A percentile compares a stretch with the other conserved stretches of the same genome.
Conservation (phyloP, 306 rosid species). For the Senna siamea region DNA sequence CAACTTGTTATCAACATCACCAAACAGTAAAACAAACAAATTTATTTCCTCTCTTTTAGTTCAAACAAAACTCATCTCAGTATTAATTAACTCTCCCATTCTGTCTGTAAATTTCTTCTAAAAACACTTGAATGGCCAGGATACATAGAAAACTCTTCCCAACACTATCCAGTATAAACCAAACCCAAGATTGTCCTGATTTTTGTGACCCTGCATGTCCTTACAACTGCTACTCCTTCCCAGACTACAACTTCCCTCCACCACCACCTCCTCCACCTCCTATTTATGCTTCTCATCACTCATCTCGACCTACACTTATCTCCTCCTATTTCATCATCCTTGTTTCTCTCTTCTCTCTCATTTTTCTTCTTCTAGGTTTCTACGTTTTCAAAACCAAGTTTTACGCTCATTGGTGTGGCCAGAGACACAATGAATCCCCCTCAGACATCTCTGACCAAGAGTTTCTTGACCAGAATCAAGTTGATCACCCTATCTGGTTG, state of each 20-base stretch:
- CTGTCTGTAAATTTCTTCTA: slow-evolving; percentile 32
- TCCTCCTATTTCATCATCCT: slow-evolving; percentile 56
- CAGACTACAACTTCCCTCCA: slow-evolving; percentile 51
- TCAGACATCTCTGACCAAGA: slow-evolving; percentile 44
- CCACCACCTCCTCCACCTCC: slow-evolving; percentile 45
- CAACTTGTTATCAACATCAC: slow-evolving; percentile 44
- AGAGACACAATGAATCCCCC: slow-evolving; percentile 38
- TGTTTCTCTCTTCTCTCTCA: slow-evolving; percentile 42
- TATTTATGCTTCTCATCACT: slow-evolving; percentile 7
- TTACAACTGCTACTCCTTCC: slow-evolving; percentile 55
- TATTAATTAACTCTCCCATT: slow-evolving; percentile 19
- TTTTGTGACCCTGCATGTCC: slow-evolving; percentile 60
- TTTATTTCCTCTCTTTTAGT: slow-evolving; percentile 47
- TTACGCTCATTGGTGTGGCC: slow-evolving; percentile 45
- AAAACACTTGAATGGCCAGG: slow-evolving; percentile 46
- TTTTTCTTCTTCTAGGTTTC: slow-evolving; percentile 50
- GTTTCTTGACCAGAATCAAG: slow-evolving; percentile 54
- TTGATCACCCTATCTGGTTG: slow-evolving; percentile 75
- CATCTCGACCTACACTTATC: slow-evolving; percentile 36
- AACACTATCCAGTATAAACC: slow-evolving; percentile 41
- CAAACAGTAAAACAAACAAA: slow-evolving; percentile 55
- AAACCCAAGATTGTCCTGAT: slow-evolving; percentile 56
- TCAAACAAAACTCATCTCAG: slow-evolving; percentile 39
- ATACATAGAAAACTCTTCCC: slow-evolving; percentile 75
- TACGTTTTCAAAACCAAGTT: slow-evolving; percentile 59